Percentiles rank a stretch among this genome's conserved stretches.
phyloP scores from a whole-genome alignment of 2,329 filamentous ascomycete species.

The Neoarthrinium moseri region DNA sequence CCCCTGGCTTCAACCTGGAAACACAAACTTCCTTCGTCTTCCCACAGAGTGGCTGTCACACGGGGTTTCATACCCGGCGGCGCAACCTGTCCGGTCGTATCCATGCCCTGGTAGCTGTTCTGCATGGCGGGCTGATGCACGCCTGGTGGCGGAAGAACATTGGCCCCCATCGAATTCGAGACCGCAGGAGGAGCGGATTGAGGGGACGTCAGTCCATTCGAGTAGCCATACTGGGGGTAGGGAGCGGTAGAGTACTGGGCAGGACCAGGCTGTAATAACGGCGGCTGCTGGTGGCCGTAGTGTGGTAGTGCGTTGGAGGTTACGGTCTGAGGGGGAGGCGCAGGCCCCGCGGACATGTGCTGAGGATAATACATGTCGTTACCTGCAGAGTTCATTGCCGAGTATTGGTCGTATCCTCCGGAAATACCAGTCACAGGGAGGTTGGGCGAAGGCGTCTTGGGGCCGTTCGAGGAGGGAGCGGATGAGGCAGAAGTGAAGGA shows the following conservation, averaged over 20 bases:
- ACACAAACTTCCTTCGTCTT: slow-evolving; percentile 95
- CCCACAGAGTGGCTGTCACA: slow-evolving; percentile 95
- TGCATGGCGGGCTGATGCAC: slow-evolving; percentile 49
- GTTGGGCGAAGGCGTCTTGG: slow-evolving; percentile 76
- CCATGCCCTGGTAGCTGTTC: slow-evolving; percentile 57
- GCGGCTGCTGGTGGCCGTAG: slow-evolving; percentile 77
- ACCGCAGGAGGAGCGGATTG: slow-evolving; percentile 66
- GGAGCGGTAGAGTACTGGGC: slow-evolving; percentile 64
- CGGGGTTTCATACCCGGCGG: slow-evolving; percentile 94
- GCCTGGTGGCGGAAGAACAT: slow-evolving; percentile 70
- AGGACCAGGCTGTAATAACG: slow-evolving; percentile 71
- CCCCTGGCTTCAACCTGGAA: slow-evolving; percentile 97
- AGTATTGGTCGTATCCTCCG: slow-evolving; percentile 41
- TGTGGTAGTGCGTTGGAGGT: slow-evolving; percentile 72
- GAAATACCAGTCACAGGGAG: slow-evolving; percentile 51
- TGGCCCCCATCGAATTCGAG: slow-evolving; percentile 66
- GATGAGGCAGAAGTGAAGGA: slow-evolving; percentile 54
- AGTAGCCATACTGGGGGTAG: slow-evolving; percentile 72
- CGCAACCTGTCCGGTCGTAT: slow-evolving; percentile 88
- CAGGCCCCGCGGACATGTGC: slow-evolving; percentile 76
- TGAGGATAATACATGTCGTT: slow-evolving; percentile 82
- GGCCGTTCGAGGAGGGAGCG: slow-evolving; percentile 57
- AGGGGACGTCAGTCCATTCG: slow-evolving; percentile 79
- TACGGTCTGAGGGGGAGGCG: slow-evolving; percentile 72
- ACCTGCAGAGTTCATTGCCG: slow-evolving; percentile 78